A percentile compares a stretch with the other conserved stretches of the same genome.
These are phyloP conservation scores for Diaporthe ilicicola DNA, from an alignment of 2,329 filamentous ascomycete genomes.

Conservation along the genomic window DNA sequence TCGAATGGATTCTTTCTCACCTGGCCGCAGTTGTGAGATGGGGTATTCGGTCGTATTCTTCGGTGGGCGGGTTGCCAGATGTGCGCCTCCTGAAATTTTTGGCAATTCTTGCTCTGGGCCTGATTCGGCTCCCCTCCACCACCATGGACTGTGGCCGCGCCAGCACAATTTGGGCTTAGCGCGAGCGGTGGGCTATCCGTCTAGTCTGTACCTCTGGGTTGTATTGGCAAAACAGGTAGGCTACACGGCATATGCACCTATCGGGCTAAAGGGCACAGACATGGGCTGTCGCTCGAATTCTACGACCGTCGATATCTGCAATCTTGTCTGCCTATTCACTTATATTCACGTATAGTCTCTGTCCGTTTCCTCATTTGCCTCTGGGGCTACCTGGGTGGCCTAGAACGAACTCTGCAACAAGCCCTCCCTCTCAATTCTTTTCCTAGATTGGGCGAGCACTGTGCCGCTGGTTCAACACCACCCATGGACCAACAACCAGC, in stretches of 20 bases:
- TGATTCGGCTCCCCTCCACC: conserved; percentile 14
- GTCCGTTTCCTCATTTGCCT: neutral
- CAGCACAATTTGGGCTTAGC: neutral
- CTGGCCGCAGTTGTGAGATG: neutral
- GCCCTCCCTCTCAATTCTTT: neutral
- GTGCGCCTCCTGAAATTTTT: conserved; percentile 21
- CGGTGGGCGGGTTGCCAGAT: conserved; percentile 7
- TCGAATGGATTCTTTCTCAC: neutral
- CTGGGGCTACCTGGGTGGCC: neutral
- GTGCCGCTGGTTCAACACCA: conserved; percentile 14
- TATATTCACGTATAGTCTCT: neutral
- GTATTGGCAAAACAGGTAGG: too few relatives aligned
- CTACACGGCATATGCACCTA: neutral
- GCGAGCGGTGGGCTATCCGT: neutral
- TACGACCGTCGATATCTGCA: too few relatives aligned
- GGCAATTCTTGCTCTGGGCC: neutral
- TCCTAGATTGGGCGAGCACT: neutral
- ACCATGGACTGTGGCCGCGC: conserved; percentile 13
- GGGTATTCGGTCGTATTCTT: conserved; percentile 25
- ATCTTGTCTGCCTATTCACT: too few relatives aligned
- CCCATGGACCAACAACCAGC: conserved; percentile 6
- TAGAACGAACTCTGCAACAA: too few relatives aligned
- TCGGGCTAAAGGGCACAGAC: neutral
- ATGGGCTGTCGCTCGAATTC: too few relatives aligned
- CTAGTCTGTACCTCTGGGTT: too few relatives aligned